phyloP scores from a whole-genome alignment of 2,329 filamentous ascomycete species.

The Aureobasidium melanogenum region DNA sequence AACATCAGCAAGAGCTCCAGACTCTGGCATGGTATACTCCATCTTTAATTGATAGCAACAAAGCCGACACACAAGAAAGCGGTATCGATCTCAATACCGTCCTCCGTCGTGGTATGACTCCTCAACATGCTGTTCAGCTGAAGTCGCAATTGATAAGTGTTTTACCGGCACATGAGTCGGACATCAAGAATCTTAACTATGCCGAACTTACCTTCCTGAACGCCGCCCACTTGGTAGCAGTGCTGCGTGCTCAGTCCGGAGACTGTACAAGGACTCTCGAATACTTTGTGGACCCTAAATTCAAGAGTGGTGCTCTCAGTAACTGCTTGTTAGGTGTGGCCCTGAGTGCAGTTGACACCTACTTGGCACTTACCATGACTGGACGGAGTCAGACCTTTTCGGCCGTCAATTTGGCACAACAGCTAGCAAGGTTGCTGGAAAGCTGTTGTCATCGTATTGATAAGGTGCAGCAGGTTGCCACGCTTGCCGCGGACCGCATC shows the following conservation, averaged over 20 bases:
- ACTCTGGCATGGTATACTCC: constrained; percentile 80
- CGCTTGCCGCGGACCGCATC: constrained; percentile 74
- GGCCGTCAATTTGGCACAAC: constrained; percentile 81
- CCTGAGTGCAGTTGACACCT: constrained; percentile 66
- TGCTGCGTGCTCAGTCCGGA: constrained; percentile 72
- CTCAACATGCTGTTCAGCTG: constrained; percentile 67
- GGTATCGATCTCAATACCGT: constrained; percentile 96
- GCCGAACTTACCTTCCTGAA: constrained; percentile 88
- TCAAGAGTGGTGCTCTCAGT: constrained; percentile 51
- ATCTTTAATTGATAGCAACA: constrained; percentile 78
- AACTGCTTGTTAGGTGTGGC: constrained; percentile 56
- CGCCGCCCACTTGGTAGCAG: constrained; percentile 82
- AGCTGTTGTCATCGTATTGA: constrained; percentile 90
- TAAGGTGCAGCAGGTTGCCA: constrained; percentile 81
- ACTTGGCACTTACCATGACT: constrained; percentile 64
- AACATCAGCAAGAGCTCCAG: constrained; percentile 67
- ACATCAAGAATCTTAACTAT: constrained; percentile 77
- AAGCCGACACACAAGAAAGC: constrained; percentile 83
- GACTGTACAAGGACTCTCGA: constrained; percentile 83
- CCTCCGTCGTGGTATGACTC: constrained; percentile 73
- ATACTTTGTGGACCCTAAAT: constrained; percentile 92
- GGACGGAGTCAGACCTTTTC: constrained; percentile 70
- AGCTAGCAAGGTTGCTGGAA: constrained; percentile 77
- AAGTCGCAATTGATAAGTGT: constrained; percentile 68
- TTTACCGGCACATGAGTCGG: constrained; percentile 65